Conservation (phyloP, 2,329 filamentous ascomycete species). For the Fusarium sp. region DNA sequence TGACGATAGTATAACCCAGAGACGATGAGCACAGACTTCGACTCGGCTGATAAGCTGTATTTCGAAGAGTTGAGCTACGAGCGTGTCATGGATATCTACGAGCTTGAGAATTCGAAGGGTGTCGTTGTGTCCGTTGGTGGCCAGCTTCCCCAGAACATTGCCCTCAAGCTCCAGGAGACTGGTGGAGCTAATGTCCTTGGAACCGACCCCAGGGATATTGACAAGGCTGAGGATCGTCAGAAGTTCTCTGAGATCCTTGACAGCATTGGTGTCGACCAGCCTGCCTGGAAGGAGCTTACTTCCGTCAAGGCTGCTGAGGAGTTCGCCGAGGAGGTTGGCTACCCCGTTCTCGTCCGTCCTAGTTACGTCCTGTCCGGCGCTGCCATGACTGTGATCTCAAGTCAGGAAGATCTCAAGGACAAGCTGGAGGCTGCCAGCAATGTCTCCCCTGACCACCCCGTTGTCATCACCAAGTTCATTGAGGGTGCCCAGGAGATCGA, state of each 20-base stretch:
- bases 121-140: conserved; percentile 97
- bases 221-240: conserved; percentile 97
- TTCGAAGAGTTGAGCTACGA: conserved; percentile 98
- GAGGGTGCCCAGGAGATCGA: conserved; percentile 97
- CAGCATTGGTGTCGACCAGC: conserved; percentile 96
- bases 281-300: conserved; percentile 96
- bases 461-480: conserved; percentile 98
- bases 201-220: conserved; percentile 92
- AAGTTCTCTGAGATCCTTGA: conserved; percentile 99
- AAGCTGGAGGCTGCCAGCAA: conserved; percentile 91
- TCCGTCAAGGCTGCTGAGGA: conserved; percentile 87
- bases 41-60: conserved; percentile 90
- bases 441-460: conserved; percentile 95
- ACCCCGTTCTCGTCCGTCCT: conserved; percentile 94
- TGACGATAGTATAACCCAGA: conserved; percentile 75
- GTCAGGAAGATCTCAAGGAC: conserved; percentile 88
- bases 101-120: conserved; percentile 84
- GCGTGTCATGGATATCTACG: conserved; percentile 98
- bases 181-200: conserved; percentile 92
- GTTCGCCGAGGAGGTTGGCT: conserved; percentile 86
- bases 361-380: conserved; percentile 97
- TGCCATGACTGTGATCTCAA: conserved; percentile 97
- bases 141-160: conserved; percentile 97
- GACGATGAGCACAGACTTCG: conserved; percentile 85
- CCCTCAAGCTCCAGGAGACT: conserved; percentile 89